These are phyloP conservation scores for Moesziomyces antarcticus DNA, from an alignment of 1,284 basidiomycete species.

Conservation along the genomic window DNA sequence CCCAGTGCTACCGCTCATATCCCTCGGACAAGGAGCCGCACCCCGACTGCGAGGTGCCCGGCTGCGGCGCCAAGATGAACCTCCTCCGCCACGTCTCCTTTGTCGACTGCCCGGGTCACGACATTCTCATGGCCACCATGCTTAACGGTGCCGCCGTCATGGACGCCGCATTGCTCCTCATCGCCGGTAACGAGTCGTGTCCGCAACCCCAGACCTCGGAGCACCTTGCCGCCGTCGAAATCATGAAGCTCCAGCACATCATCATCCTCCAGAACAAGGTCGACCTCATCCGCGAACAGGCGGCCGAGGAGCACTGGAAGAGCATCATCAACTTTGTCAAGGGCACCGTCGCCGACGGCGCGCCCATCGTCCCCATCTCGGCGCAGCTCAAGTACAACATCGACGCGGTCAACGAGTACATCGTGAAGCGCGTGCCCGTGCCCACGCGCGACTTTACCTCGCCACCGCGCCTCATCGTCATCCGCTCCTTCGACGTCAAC, in stretches of 20 bases:
- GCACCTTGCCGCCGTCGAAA: constrained; percentile 97
- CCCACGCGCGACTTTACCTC: constrained; percentile 92
- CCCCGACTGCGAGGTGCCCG: constrained; percentile 91
- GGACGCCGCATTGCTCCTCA: constrained; percentile 94
- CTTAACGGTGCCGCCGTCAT: constrained; percentile 98
- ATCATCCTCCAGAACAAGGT: constrained; percentile 84
- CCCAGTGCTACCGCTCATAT: constrained; percentile 93
- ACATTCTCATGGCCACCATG: constrained; percentile 97
- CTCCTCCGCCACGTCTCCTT: constrained; percentile 85
- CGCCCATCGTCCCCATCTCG: constrained; percentile 97
- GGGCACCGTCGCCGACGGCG: constrained; percentile 91
- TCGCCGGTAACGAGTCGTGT: constrained; percentile 97
- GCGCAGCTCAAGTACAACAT: constrained; percentile 99
- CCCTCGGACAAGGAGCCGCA: constrained; percentile 91
- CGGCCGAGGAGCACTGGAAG: constrained; percentile 67
- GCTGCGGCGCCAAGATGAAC: constrained; percentile 89
- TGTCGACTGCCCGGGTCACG: constrained; percentile 76
- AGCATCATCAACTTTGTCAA: constrained; percentile 65
- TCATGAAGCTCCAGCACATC: constrained; percentile 98
- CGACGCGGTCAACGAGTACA: constrained; percentile 99
- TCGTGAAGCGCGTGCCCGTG: constrained; percentile 94
- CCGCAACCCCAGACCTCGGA: constrained; percentile 99
- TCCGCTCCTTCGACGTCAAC: constrained; percentile 99
- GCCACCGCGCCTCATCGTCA: constrained; percentile 92
- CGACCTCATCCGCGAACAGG: constrained; percentile 66